Percentiles rank a stretch among this genome's conserved stretches.
Conservation (phyloP, 2,329 filamentous ascomycete species). For the Neodidymelliopsis sp. region DNA sequence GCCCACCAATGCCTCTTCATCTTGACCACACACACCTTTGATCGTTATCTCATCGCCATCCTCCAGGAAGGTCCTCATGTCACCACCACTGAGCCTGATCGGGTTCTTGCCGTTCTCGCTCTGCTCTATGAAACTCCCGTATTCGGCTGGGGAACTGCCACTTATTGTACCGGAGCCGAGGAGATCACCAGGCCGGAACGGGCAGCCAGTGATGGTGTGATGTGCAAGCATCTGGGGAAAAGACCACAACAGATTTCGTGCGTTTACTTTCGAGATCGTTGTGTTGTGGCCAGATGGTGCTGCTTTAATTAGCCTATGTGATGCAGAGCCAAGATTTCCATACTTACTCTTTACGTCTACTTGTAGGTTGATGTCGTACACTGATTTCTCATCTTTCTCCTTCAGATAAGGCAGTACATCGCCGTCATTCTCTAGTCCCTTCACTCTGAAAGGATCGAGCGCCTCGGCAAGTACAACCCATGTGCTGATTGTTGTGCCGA, state of each 20-base stretch:
- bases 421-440: constrained; percentile 63
- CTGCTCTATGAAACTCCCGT: constrained; percentile 77
- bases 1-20: constrained; percentile 72
- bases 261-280: constrained; percentile 67
- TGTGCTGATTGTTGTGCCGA: constrained; percentile 76
- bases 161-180: constrained; percentile 82
- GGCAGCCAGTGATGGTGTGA: constrained; percentile 78
- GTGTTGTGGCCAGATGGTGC: constrained; percentile 60
- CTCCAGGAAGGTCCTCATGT: constrained; percentile 73
- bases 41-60: constrained; percentile 77
- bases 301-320: constrained; percentile 12
- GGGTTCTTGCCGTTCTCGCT: constrained; percentile 72
- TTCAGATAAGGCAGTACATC: constrained; percentile 69
- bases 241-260: constrained; percentile 77
- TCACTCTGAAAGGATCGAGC: constrained; percentile 69
- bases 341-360: constrained; percentile 65
- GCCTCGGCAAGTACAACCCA: constrained; percentile 83
- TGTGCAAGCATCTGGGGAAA: constrained; percentile 86
- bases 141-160: constrained; percentile 63
- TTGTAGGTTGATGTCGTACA: constrained; percentile 74
- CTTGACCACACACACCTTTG: constrained; percentile 68
- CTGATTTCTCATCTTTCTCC: constrained; percentile 65
- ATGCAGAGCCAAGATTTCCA: neutral
- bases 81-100: constrained; percentile 68
- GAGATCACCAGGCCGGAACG: constrained; percentile 75